phyloP scores from a whole-genome alignment of 768 basidiomycete genomes.

The Lactarius deliciosus region DNA sequence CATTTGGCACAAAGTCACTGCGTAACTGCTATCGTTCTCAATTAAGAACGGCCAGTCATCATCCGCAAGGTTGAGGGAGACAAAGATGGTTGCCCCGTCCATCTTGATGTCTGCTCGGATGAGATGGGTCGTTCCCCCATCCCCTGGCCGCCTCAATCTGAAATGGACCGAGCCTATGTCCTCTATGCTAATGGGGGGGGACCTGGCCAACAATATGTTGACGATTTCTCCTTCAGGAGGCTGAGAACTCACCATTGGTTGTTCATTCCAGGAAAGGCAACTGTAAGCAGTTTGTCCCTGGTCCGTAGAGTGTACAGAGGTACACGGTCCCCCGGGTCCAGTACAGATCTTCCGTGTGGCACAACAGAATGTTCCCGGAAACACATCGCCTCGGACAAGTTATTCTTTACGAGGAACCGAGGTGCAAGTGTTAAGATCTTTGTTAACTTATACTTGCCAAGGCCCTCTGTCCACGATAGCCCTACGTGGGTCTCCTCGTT shows the following conservation, averaged over 20 bases:
- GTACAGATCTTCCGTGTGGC: conserved; percentile 56
- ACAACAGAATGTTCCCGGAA: conserved; percentile 83
- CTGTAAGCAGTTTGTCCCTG: conserved; percentile 72
- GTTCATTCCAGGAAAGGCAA: conserved; percentile 85
- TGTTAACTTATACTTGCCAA: conserved; percentile 95
- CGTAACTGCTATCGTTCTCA: conserved; percentile 82
- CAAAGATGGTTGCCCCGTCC: conserved; percentile 85
- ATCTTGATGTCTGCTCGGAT: conserved; percentile 77
- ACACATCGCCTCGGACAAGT: conserved; percentile 61
- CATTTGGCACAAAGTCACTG: conserved; percentile 69
- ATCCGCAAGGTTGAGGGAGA: conserved; percentile 64
- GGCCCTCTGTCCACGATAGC: conserved; percentile 87
- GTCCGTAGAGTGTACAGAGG: conserved; percentile 66
- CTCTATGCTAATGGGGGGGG: conserved; percentile 86
- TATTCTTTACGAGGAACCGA: conserved; percentile 87
- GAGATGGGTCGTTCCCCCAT: conserved; percentile 48
- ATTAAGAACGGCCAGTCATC: conserved; percentile 88
- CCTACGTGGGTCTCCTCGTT: conserved; percentile 77
- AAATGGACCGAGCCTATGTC: conserved; percentile 85
- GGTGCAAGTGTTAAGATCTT: conserved; percentile 92
- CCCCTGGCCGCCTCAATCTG: conserved; percentile 52
- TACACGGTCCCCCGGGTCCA: conserved; percentile 67
- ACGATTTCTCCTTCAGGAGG: conserved; percentile 1
- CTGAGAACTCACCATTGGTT: conserved; percentile 59
- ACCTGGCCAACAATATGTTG: conserved; percentile 51